These are phyloP conservation scores for Phaeomoniella chlamydospora DNA, from an alignment of 2,329 filamentous ascomycete species.

Conservation along the genomic window DNA sequence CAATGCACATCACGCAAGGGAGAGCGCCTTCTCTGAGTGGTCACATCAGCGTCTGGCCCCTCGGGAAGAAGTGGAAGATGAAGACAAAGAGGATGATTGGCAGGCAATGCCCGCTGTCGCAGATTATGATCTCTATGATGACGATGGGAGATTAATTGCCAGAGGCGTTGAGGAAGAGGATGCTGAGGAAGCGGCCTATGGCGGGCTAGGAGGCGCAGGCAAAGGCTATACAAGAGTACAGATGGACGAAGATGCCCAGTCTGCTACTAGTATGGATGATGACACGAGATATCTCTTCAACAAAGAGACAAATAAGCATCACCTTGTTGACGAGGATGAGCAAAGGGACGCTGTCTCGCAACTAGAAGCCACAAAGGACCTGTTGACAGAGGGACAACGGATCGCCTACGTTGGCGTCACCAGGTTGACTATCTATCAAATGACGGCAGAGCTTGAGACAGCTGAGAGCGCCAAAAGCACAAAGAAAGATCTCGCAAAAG, in stretches of 20 bases:
- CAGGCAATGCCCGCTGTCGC: slow-evolving; percentile 90
- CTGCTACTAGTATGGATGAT: slow-evolving; percentile 90
- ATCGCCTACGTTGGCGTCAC: slow-evolving; percentile 92
- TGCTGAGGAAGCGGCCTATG: slow-evolving; percentile 55
- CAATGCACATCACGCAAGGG: slow-evolving; percentile 9
- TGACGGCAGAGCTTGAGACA: slow-evolving; percentile 54
- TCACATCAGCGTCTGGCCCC: slow-evolving; percentile 70
- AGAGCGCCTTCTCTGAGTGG: slow-evolving; percentile 56
- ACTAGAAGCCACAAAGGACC: slow-evolving; percentile 88
- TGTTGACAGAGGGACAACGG: slow-evolving; percentile 87
- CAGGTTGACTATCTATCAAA: slow-evolving; percentile 62
- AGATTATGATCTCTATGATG: slow-evolving; percentile 88
- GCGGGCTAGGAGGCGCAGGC: slow-evolving; percentile 70
- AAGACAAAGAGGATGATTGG: slow-evolving; percentile 60
- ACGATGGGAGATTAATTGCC: slow-evolving; percentile 76
- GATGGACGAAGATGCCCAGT: slow-evolving; percentile 86
- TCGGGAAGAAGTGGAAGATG: slow-evolving; percentile 35
- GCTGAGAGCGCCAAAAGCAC: slow-evolving; percentile 48
- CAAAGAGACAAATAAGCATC: slow-evolving; percentile 43
- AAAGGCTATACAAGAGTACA: slow-evolving; percentile 94
- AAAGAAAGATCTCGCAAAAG: slow-evolving; percentile 57
- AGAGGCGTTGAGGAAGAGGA: slow-evolving; percentile 58
- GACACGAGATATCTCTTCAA: slow-evolving; percentile 95
- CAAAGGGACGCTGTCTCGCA: slow-evolving; percentile 75
- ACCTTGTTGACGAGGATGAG: slow-evolving; percentile 57